Evolutionary conservation across 2,329 filamentous ascomycete species (phyloP).

Genomic region (Cercospora sp.): DNA sequence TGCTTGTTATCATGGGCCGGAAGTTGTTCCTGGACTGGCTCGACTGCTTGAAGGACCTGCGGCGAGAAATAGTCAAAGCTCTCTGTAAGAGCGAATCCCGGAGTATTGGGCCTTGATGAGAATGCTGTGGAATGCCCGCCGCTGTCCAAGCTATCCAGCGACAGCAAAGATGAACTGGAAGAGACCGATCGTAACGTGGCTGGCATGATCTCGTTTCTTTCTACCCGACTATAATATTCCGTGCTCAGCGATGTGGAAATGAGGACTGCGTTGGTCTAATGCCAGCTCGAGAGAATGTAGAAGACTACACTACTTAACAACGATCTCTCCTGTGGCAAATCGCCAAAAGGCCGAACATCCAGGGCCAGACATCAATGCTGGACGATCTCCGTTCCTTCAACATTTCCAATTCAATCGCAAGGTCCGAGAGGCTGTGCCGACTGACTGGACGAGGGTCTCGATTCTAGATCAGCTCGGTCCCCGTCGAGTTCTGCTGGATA

Average conservation of each 20-base stretch:
- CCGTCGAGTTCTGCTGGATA: not conserved
- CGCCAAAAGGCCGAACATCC: not conserved
- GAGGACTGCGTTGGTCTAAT: not conserved
- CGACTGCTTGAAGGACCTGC: constrained; percentile 2
- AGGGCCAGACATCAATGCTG: not conserved
- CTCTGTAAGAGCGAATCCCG: constrained; percentile 2
- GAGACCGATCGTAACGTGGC: not conserved
- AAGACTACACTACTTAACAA: not conserved
- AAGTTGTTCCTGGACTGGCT: constrained; percentile 7
- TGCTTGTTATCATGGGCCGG: constrained; percentile 12
- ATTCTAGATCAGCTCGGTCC: not conserved
- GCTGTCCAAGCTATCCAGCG: not conserved
- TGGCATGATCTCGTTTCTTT: not conserved
- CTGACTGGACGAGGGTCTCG: not conserved
- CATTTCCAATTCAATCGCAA: not conserved
- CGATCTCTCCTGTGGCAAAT: not conserved
- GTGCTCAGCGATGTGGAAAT: not conserved
- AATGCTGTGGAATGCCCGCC: not conserved
- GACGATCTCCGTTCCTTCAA: not conserved
- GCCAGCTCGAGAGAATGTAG: not conserved
- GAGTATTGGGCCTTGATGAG: constrained; percentile 8
- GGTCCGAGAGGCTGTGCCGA: not conserved
- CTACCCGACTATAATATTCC: not conserved
- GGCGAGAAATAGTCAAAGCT: constrained; percentile 13
- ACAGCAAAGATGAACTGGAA: constrained; percentile 8